Evolutionary conservation across 306 rosid genomes (phyloP).

Genomic region (Prosopis cineraria): DNA sequence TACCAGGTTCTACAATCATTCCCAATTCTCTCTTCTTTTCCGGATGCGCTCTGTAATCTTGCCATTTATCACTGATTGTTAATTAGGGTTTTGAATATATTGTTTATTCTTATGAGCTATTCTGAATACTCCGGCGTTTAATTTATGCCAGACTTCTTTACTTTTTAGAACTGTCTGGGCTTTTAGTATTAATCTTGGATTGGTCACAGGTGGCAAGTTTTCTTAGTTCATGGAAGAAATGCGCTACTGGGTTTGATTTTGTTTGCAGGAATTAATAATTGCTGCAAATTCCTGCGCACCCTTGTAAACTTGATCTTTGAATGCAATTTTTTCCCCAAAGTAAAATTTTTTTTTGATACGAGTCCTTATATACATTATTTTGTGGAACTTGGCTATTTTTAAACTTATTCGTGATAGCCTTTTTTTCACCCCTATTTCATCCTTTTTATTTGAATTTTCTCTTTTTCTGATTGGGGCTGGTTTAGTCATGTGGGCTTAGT

Average conservation of each 20-base stretch:
- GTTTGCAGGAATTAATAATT: not conserved
- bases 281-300: slow-evolving; percentile 21
- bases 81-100: slow-evolving; percentile 34
- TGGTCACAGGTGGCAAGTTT: not conserved
- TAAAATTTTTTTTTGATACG: not conserved
- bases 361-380: not conserved
- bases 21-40: not conserved
- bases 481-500: not conserved
- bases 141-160: slow-evolving; percentile 2
- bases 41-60: not conserved
- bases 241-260: slow-evolving; percentile 12
- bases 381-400: not conserved
- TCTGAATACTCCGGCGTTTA: not conserved
- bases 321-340: not conserved
- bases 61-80: not conserved
- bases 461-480: not conserved
- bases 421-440: not conserved
- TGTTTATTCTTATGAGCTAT: not conserved
- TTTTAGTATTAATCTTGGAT: not conserved
- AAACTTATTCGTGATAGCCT: not conserved
- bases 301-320: slow-evolving; percentile 19
- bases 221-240: not conserved
- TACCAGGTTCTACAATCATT: slow-evolving; percentile 49
- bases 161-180: not conserved
- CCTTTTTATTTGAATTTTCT: not conserved